Evolutionary conservation across 2,329 filamentous ascomycete genomes (phyloP), one percentile per base, ranked within the genome.

Genomic region (Trichoderma polysporum): DNA sequence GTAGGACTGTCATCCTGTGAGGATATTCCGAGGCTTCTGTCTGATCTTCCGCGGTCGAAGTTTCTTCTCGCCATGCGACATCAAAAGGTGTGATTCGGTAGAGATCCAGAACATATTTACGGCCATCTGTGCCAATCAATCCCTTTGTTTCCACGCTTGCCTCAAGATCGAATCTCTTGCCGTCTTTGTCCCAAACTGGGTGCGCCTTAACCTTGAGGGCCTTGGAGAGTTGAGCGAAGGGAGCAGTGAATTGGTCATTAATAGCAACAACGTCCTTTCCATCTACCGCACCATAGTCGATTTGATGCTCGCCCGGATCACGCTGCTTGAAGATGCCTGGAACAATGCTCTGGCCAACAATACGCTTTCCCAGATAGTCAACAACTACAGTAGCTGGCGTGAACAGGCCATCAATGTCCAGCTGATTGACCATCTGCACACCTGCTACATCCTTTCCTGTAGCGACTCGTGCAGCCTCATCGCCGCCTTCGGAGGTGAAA

Each of bases 291-390:
- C 95, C 95, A 75, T 99, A 99, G 78, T 99, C 95, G 73, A 99
- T 98, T 79, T 98, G 95, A 80, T 97, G 95, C 86, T 99, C 95
- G 61, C 94, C 95, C 33, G 94, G 93, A 75, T 98, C 95, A 39
- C 94, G 90, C 82, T 98, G 95, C 83, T 97, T 98, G 86, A 99
- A 99, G 75, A 99, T 99, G 68, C 95, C 96, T 5, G 95, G 95
- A 19, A 99, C 95, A 70, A 99, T 97, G 75, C 94, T 98, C 81
- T 99, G 95, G 39, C 93, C 95, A 62, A 99, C 95, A 73, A 99
- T 91, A 71, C 95, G 93, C 85, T 97, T 97, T 74, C 96, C 95
- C 41, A 98, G 87, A 76, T 98, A 99, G 78, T 99, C 95, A 19
- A 98, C 91, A 15, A 99, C 93, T 9, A 98, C 92, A 2, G 95